These are phyloP conservation scores for Somion occarium DNA, from an alignment of 1,284 basidiomycete species.

Conservation along the genomic window DNA sequence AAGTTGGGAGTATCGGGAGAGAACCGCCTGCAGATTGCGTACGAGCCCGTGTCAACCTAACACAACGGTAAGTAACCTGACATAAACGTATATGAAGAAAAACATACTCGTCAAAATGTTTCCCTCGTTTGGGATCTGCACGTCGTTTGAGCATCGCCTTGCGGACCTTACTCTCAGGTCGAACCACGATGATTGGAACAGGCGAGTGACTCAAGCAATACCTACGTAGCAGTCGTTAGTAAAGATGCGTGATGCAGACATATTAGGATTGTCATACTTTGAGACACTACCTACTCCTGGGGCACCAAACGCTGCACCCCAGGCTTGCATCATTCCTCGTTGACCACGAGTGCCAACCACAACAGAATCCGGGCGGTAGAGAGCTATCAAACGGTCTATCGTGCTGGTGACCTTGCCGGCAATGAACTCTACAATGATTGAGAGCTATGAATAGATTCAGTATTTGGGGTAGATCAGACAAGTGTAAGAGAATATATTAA, in stretches of 20 bases:
- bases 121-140: constrained; percentile 80
- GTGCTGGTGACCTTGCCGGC: constrained; percentile 87
- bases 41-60: constrained; percentile 16
- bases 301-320: constrained; percentile 53
- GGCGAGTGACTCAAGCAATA: constrained; percentile 89
- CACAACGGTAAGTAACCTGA: background rate
- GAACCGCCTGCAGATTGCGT: constrained; percentile 15
- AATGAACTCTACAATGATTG: constrained; percentile 91
- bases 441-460: constrained; percentile 50
- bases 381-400: constrained; percentile 88
- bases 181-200: constrained; percentile 89
- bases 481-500: constrained; percentile 23
- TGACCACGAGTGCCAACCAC: constrained; percentile 90
- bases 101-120: constrained; percentile 64
- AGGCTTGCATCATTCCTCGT: constrained; percentile 51
- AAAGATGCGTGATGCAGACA: background rate
- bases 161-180: constrained; percentile 82
- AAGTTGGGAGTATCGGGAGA: constrained; percentile 19
- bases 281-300: constrained; percentile 62
- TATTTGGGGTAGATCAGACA: constrained; percentile 1
- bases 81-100: background rate
- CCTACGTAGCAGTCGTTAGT: constrained; percentile 27
- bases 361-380: constrained; percentile 93
- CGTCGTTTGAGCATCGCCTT: constrained; percentile 80
- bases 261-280: constrained; percentile 36